A percentile compares a stretch with the other conserved stretches of the same genome.
These are phyloP conservation scores for Aspergillus caelatus DNA, from an alignment of 2,329 filamentous ascomycete genomes.

Conservation along the genomic window DNA sequence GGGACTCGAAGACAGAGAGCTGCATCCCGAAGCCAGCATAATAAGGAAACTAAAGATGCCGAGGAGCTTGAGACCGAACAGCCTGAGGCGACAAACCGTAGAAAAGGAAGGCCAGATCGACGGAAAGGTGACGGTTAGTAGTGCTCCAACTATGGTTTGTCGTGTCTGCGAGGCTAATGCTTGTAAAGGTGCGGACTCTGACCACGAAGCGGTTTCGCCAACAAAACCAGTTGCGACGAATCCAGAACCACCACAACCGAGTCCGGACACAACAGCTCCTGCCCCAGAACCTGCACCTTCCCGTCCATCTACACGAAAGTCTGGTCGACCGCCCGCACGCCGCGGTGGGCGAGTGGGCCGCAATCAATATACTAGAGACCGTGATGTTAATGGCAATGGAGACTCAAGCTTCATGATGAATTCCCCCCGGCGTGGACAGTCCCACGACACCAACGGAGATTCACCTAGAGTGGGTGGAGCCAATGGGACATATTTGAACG, in stretches of 20 bases:
- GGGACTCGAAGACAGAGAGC: slow-evolving; percentile 63
- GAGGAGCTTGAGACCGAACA: slow-evolving; percentile 72
- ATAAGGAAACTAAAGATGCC: slow-evolving; percentile 50
- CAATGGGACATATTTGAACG: slow-evolving; percentile 56
- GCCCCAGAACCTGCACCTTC: slow-evolving; percentile 38
- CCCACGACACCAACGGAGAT: slow-evolving; percentile 42
- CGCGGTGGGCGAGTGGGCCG: slow-evolving; percentile 67
- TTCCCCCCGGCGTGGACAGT: slow-evolving; percentile 45
- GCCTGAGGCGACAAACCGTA: slow-evolving; percentile 74
- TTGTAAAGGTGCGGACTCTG: slow-evolving; percentile 62
- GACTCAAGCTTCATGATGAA: slow-evolving; percentile 35
- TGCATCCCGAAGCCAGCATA: slow-evolving; percentile 55
- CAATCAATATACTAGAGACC: slow-evolving; percentile 82
- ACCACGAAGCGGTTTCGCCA: slow-evolving; percentile 67
- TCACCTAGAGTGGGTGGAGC: slow-evolving; percentile 40
- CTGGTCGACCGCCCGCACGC: slow-evolving; percentile 65
- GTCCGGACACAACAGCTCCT: slow-evolving; percentile 45
- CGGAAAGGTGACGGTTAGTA: slow-evolving; percentile 75
- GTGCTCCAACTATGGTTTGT: neutral
- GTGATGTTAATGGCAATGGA: slow-evolving; percentile 61
- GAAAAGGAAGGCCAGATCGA: slow-evolving; percentile 79
- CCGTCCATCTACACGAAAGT: slow-evolving; percentile 60
- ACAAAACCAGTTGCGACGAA: slow-evolving; percentile 44
- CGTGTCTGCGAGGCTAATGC: slow-evolving; percentile 32
- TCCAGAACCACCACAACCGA: slow-evolving; percentile 46